Percentiles rank a stretch among this genome's conserved stretches.
Conservation (phyloP, 257 asterid species). For the Forsythia suspensa region DNA sequence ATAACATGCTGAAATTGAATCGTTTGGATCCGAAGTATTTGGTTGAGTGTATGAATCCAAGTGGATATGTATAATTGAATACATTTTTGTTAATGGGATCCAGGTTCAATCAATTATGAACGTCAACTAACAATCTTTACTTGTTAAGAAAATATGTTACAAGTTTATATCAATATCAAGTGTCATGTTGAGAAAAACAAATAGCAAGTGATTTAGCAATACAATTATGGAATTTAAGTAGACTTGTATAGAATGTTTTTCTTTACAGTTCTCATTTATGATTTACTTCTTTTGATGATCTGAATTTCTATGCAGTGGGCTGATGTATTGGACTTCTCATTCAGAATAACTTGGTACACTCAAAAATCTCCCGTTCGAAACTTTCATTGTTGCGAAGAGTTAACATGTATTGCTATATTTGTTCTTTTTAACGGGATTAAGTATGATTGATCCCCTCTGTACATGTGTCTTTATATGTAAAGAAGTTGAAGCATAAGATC, state of each 20-base stretch:
- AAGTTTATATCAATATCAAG: no score
- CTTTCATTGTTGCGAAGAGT: constrained; percentile 4
- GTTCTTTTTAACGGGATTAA: neutral
- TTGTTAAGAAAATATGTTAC: no score
- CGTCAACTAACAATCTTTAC: no score
- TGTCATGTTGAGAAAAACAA: no score
- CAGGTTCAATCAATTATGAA: no score
- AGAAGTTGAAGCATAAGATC: constrained; percentile 13
- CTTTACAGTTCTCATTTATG: neutral
- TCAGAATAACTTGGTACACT: constrained; percentile 30
- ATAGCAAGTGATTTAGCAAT: neutral
- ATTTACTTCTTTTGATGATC: neutral
- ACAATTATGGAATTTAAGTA: neutral
- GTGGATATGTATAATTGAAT: no score
- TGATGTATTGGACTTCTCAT: constrained; percentile 61
- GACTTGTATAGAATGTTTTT: neutral
- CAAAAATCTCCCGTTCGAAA: neutral
- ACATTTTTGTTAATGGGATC: no score
- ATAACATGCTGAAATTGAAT: no score
- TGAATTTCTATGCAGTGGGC: constrained; percentile 46
- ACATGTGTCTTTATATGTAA: neutral
- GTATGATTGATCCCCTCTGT: neutral
- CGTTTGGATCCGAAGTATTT: no score
- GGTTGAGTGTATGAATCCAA: no score
- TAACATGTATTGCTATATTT: constrained; percentile 1